A percentile compares a stretch with the other conserved stretches of the same genome.
Evolutionary conservation across 2,329 filamentous ascomycete genomes (phyloP).

Genomic region (Cordyceps farinosa): DNA sequence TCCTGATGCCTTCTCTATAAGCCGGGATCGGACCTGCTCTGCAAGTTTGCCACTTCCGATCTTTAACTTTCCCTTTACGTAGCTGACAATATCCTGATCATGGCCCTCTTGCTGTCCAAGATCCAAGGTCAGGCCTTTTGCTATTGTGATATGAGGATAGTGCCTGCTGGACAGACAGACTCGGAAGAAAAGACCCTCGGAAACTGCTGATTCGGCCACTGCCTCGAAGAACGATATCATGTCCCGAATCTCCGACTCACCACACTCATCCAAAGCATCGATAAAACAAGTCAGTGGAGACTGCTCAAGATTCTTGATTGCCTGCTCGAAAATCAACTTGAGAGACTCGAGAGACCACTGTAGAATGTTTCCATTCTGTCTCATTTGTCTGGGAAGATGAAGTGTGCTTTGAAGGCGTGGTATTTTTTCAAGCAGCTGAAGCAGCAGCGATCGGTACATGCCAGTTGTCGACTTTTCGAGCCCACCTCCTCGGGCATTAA

Average conservation of each 20-base stretch:
- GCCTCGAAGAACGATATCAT: slow-evolving; percentile 42
- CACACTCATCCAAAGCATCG: slow-evolving; percentile 49
- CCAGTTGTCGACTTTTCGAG: slow-evolving; percentile 44
- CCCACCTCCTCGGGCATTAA: slow-evolving; percentile 42
- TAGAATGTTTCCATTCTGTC: neutral
- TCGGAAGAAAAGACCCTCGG: slow-evolving; percentile 22
- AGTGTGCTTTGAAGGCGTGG: slow-evolving; percentile 19
- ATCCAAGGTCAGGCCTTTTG: slow-evolving; percentile 24
- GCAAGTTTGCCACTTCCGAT: neutral
- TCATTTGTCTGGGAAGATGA: no score
- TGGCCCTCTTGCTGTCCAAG: slow-evolving; percentile 23
- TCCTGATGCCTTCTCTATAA: slow-evolving; percentile 36
- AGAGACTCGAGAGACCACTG: neutral
- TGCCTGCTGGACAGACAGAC: slow-evolving; percentile 47
- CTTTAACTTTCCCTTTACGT: slow-evolving; percentile 17
- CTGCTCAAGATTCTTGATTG: neutral
- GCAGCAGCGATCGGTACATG: slow-evolving; percentile 47
- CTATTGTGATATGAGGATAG: slow-evolving; percentile 42
- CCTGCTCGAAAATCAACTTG: neutral
- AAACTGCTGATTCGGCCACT: slow-evolving; percentile 22
- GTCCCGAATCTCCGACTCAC: slow-evolving; percentile 36
- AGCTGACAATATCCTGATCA: slow-evolving; percentile 24
- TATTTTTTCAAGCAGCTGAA: slow-evolving; percentile 37
- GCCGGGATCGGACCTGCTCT: slow-evolving; percentile 12
- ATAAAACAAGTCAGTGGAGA: slow-evolving; percentile 27